Percentiles rank a stretch among this genome's conserved stretches.
Evolutionary conservation across 2,329 filamentous ascomycete species (phyloP).

Genomic region (Colletotrichum trifolii): DNA sequence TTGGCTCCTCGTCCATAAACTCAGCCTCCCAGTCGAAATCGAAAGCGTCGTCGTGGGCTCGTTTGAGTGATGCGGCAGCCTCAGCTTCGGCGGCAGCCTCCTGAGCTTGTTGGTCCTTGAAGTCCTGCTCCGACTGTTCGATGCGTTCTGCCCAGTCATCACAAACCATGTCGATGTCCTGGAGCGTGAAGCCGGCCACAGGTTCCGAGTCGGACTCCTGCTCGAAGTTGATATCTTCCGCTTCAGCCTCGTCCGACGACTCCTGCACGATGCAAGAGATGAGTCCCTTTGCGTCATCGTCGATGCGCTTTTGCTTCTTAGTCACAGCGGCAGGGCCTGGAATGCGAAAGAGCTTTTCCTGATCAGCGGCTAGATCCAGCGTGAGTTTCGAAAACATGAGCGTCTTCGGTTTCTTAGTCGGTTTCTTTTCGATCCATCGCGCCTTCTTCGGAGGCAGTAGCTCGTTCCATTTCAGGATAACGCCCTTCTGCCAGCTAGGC

Average conservation of each 20-base stretch:
- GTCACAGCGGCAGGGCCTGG: slow-evolving; percentile 65
- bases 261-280: slow-evolving; percentile 57
- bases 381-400: slow-evolving; percentile 89
- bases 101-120: slow-evolving; percentile 44
- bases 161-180: slow-evolving; percentile 86
- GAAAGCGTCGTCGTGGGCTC: slow-evolving; percentile 38
- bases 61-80: slow-evolving; percentile 37
- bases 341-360: slow-evolving; percentile 87
- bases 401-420: slow-evolving; percentile 81
- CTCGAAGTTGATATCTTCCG: slow-evolving; percentile 58
- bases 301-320: slow-evolving; percentile 68
- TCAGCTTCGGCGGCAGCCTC: slow-evolving; percentile 42
- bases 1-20: slow-evolving; percentile 62
- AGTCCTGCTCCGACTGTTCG: slow-evolving; percentile 55
- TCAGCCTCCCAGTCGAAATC: slow-evolving; percentile 74
- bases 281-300: slow-evolving; percentile 60
- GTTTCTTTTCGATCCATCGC: slow-evolving; percentile 81
- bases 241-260: slow-evolving; percentile 52
- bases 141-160: slow-evolving; percentile 83
- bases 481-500: slow-evolving; percentile 81
- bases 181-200: slow-evolving; percentile 79
- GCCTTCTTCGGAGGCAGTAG: slow-evolving; percentile 85
- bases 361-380: slow-evolving; percentile 86
- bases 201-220: slow-evolving; percentile 70
- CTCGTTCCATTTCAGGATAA: slow-evolving; percentile 82